phyloP scores from a whole-genome alignment of 306 rosid genomes.

The Oemleria cerasiformis region DNA sequence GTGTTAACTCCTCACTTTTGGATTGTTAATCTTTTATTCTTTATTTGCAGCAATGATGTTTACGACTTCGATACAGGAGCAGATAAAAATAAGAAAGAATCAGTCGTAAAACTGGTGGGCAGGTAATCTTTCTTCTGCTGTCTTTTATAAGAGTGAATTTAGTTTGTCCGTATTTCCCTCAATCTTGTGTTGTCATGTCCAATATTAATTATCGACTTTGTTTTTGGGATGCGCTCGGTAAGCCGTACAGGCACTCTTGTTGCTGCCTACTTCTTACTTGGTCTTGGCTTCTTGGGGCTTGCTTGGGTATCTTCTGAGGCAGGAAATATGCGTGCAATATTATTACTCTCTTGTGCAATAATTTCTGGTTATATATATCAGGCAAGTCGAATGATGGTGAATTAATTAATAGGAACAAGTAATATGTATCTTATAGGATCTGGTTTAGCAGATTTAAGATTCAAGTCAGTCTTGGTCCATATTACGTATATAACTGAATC shows the following conservation, averaged over 20 bases:
- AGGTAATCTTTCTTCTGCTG: slow-evolving; percentile 51
- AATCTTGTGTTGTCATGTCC: neutral
- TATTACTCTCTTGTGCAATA: slow-evolving; percentile 64
- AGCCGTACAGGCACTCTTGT: slow-evolving; percentile 71
- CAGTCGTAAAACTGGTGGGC: slow-evolving; percentile 72
- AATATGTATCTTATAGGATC: neutral
- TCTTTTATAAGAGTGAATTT: neutral
- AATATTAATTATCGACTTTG: slow-evolving; percentile 24
- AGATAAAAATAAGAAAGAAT: slow-evolving; percentile 75
- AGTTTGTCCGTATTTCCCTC: neutral
- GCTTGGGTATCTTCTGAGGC: slow-evolving; percentile 58
- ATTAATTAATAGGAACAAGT: neutral
- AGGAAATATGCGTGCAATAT: slow-evolving; percentile 55
- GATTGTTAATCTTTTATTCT: neutral
- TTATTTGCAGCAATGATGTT: slow-evolving; percentile 70
- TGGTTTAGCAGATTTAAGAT: neutral
- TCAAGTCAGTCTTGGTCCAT: neutral
- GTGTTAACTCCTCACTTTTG: slow-evolving; percentile 11
- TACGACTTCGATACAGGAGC: slow-evolving; percentile 93
- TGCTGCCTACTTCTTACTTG: slow-evolving; percentile 62
- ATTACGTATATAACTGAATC: too few relatives aligned
- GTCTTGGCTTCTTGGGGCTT: slow-evolving; percentile 70
- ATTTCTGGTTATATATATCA: slow-evolving; percentile 78
- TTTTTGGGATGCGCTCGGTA: slow-evolving; percentile 35
- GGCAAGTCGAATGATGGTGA: slow-evolving; percentile 31